Evolutionary conservation across 2,329 filamentous ascomycete genomes (phyloP), one percentile per base, ranked within the genome.

Genomic region (Aspergillus pseudoviridinutans): DNA sequence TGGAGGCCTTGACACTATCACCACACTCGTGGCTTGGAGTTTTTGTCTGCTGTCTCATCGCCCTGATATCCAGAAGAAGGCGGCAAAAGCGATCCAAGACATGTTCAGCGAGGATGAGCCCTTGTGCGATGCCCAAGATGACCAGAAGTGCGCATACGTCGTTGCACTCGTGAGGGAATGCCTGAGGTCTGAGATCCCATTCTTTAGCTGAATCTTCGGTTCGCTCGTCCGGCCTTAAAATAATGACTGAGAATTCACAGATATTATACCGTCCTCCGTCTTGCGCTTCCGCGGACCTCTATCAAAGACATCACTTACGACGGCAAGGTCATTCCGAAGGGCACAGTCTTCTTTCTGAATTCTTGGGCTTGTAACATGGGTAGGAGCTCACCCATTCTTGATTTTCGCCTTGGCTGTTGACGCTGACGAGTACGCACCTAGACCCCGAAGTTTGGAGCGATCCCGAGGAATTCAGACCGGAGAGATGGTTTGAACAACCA

Each of bases 311-410:
- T 88, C 2, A 72, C 75, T 0, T 87, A 87, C 57, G 71, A 85
- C 9, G 84, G 81, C 20, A 78, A 80, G 32, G 67, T 79, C 5
- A 86, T 88, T 44, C 85, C 86, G 1, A 81, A 82, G 49, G 85
- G 84, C 0, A 87, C 84, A 1, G 82, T 87, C 0, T 79, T 87
- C 38, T 88, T 87, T 68, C 72, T 88, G 27, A 89, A 88, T 57
- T 83, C 84, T 0, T 88, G 85, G 85, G 85, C 85, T 2, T 88
- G 86, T 64, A 88, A 88, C 60, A 87, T 86, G 83, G 84, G 84
- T 84, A 73, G 66, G 78, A 70, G 10, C 44, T 22, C 24, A 3
- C 35, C 8, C 6, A 44, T 20, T n/a, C 28, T 6, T 46, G 9
- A 29, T 35, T 12, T 41, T 32, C 28, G 8, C 27, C 6, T 14